Evolutionary conservation across 345 rosid genomes (phyloP).

Genomic region (Syzygium jambos): DNA sequence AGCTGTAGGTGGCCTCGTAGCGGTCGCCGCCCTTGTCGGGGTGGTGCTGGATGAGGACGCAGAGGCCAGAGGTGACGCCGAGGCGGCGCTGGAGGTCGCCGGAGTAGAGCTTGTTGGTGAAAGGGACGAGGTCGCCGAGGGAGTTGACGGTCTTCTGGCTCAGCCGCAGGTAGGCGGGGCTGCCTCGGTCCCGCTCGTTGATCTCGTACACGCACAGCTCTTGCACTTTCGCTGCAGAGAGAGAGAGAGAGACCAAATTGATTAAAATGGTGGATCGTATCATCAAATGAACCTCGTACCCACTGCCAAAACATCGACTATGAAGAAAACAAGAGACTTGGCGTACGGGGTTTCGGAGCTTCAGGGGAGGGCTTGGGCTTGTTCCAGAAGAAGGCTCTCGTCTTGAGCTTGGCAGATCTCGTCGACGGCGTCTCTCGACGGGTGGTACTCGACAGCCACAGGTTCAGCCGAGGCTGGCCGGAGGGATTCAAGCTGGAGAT

Average conservation of each 20-base stretch:
- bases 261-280: not conserved
- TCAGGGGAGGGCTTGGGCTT: conserved; percentile 5
- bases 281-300: not conserved
- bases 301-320: not conserved
- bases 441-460: not conserved
- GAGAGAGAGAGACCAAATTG: not conserved
- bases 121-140: conserved; percentile 45
- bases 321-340: not conserved
- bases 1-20: conserved; percentile 47
- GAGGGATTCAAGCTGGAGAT: not conserved
- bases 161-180: conserved; percentile 38
- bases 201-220: conserved; percentile 44
- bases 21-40: conserved; percentile 40
- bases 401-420: not conserved
- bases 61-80: conserved; percentile 44
- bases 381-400: conserved; percentile 15
- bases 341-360: conserved; percentile 5
- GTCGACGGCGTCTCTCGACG: not conserved
- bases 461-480: not conserved
- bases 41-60: conserved; percentile 33
- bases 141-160: conserved; percentile 27
- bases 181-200: conserved; percentile 42
- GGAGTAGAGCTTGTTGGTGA: conserved; percentile 44
- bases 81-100: conserved; percentile 42
- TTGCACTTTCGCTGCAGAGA: conserved; percentile 21